These are phyloP conservation scores for Echria macrotheca DNA, from an alignment of 495 filamentous ascomycete genomes.

Conservation along the genomic window DNA sequence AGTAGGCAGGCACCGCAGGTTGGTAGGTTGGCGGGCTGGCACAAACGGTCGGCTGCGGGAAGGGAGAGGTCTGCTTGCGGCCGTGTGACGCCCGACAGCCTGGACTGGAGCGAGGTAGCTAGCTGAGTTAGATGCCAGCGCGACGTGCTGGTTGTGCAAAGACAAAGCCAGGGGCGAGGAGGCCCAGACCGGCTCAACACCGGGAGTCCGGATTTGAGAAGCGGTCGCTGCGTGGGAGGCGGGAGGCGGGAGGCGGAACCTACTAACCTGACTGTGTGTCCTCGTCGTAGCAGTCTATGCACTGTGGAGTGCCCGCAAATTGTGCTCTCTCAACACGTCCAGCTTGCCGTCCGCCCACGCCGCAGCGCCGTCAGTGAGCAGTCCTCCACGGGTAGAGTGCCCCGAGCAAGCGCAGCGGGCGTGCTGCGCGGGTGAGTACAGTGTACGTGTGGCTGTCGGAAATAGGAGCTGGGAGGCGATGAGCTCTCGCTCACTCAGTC, in stretches of 20 bases:
- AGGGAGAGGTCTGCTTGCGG: not conserved
- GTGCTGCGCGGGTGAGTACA: not conserved
- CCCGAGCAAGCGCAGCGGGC: no score
- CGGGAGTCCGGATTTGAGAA: not conserved
- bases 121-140: not conserved
- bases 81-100: no score
- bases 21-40: no score
- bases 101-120: not conserved
- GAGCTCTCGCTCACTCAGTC: not conserved
- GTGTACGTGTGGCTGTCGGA: not conserved
- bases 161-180: not conserved
- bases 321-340: no score
- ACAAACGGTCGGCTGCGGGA: no score
- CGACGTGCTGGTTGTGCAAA: not conserved
- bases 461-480: conserved; percentile 6
- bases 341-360: no score
- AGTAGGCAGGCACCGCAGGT: not conserved
- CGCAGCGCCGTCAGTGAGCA: no score
- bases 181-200: not conserved
- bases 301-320: no score
- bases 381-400: no score
- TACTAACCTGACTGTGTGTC: no score
- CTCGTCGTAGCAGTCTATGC: no score
- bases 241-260: no score
- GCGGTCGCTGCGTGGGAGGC: not conserved